Evolutionary conservation across 352 stramenopile species (phyloP).

Genomic region (Globisporangium megalacanthum): DNA sequence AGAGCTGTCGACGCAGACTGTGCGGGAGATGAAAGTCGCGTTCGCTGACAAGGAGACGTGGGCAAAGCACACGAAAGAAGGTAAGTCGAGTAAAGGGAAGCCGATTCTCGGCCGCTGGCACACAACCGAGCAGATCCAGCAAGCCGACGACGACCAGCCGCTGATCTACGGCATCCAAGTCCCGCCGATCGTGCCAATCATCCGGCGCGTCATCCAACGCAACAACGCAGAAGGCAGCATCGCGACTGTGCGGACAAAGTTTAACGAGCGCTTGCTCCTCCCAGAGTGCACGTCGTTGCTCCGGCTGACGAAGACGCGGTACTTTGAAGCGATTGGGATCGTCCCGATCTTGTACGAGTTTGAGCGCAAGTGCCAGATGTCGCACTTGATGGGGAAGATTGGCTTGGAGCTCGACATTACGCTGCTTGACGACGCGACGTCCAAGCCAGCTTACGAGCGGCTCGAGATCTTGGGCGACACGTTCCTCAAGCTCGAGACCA

Average conservation of each 20-base stretch:
- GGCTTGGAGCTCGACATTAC: constrained; percentile 67
- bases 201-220: constrained; percentile 77
- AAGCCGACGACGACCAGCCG: constrained; percentile 49
- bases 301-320: constrained; percentile 57
- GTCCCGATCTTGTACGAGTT: constrained; percentile 86
- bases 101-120: constrained; percentile 80
- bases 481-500: constrained; percentile 83
- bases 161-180: constrained; percentile 70
- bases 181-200: constrained; percentile 72
- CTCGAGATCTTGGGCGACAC: constrained; percentile 82
- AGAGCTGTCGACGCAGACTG: constrained; percentile 28
- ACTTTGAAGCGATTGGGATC: constrained; percentile 77
- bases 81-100: constrained; percentile 59
- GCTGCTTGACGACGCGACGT: constrained; percentile 76
- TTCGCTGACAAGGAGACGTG: constrained; percentile 46
- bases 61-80: constrained; percentile 48
- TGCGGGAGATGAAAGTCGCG: constrained; percentile 37
- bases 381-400: constrained; percentile 76
- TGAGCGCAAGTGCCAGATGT: constrained; percentile 86
- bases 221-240: constrained; percentile 58
- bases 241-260: constrained; percentile 49
- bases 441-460: constrained; percentile 80
- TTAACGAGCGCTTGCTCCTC: constrained; percentile 74
- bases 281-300: constrained; percentile 68
- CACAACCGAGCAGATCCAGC: constrained; percentile 47